Evolutionary conservation across 306 rosid genomes (phyloP), one percentile per base, ranked within the genome.

Genomic region (Abrus pulchellus): DNA sequence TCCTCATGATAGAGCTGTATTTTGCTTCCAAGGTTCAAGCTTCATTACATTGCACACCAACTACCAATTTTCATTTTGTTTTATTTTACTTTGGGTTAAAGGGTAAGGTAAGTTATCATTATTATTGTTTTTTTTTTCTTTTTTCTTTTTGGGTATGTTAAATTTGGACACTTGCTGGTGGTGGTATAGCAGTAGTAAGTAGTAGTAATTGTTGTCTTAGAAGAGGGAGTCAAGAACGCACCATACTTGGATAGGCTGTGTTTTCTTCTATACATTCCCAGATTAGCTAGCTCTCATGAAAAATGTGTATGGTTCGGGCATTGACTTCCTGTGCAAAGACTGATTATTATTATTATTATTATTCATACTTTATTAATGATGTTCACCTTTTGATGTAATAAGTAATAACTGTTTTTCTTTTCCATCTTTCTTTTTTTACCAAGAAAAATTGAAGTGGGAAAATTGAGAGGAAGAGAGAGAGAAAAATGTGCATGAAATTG

Each of bases 221-320:
- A 83, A 77, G 88, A 88, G 97, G 89, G 89, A 95, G 99, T 95
- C 99, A 95, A 95, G 98, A 95, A 85, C 99, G 98, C 96, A 95
- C 99, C 99, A 90, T 86, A 88, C 80, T 10, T 1, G n/a, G 11
- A 10, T 10, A 10, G 8, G 52, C 52, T 49, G 83, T 72, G 43
- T 81, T 81, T 69, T 12, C 20, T 54, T 55, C 38, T 74, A 74
- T 50, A 61, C 48, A 48, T 36, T 75, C 45, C 40, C 66, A 70
- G 70, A 68, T 75, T 57, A 54, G 72, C 54, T 56, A 54, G 71
- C 59, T 57, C 29, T 63, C 88, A 56, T 78, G 85, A 70, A 13
- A 74, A 82, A 70, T 75, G 91, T 89, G 84, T 86, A 72, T 92
- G 98, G 99, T 95, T 95, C 98, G 98, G 99, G 99, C 89, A 95